Conservation (phyloP, 1,284 basidiomycete species). For the Golubevia pallescens region DNA sequence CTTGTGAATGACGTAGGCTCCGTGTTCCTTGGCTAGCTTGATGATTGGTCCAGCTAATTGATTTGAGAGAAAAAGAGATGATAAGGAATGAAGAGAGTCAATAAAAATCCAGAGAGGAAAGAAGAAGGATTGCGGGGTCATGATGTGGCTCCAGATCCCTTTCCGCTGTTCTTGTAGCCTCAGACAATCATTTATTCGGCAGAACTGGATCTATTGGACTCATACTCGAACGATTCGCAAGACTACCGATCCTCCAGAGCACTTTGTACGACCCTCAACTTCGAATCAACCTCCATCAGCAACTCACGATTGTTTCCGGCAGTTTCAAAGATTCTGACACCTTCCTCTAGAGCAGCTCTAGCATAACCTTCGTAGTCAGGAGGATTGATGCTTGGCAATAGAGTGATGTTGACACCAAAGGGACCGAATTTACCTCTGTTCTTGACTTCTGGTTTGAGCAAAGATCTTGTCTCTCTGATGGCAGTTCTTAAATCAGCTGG, state of each 20-base stretch:
- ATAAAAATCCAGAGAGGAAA: no score
- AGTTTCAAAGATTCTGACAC: slow-evolving; percentile 84
- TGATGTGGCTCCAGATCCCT: no score
- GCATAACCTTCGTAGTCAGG: slow-evolving; percentile 77
- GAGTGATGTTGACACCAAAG: slow-evolving; percentile 84
- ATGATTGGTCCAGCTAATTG: slow-evolving; percentile 76
- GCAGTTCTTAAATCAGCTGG: slow-evolving; percentile 82
- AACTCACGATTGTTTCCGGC: slow-evolving; percentile 84
- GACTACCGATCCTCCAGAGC: no score
- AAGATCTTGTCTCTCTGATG: slow-evolving; percentile 76
- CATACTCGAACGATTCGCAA: no score
- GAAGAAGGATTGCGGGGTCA: no score
- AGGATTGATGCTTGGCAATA: slow-evolving; percentile 86
- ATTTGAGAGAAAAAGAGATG: background rate
- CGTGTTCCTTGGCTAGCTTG: slow-evolving; percentile 78
- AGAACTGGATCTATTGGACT: background rate
- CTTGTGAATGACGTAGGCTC: slow-evolving; percentile 83
- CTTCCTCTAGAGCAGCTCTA: slow-evolving; percentile 63
- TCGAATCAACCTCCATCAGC: background rate
- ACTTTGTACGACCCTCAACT: background rate
- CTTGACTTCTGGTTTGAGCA: slow-evolving; percentile 31
- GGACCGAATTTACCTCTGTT: slow-evolving; percentile 41
- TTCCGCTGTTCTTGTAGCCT: no score
- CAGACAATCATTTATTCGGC: background rate
- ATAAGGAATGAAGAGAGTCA: no score